Conservation (phyloP, 495 filamentous ascomycete genomes). For the Jackrogersella multiformis region DNA sequence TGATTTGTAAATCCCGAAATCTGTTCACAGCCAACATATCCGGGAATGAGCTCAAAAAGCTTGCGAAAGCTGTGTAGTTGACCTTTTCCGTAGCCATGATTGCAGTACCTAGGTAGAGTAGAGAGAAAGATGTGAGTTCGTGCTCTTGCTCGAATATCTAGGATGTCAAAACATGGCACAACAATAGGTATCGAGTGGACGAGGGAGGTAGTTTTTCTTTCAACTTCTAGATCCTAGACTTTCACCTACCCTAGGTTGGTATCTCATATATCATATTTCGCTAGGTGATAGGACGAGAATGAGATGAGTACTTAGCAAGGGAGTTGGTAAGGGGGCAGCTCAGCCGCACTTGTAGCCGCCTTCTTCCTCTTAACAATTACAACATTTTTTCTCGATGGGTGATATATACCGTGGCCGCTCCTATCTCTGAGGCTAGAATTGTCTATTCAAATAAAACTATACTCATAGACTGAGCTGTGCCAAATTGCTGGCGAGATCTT, state of each 20-base stretch:
- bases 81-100: not conserved
- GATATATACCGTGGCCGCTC: not conserved
- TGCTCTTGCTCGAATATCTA: too few species aligned
- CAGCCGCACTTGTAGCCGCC: not conserved
- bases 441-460: not conserved
- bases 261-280: too few species aligned
- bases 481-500: not conserved
- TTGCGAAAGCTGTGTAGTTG: not conserved
- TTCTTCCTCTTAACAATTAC: not conserved
- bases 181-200: too few species aligned
- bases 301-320: not conserved
- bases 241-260: too few species aligned
- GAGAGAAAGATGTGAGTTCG: not conserved
- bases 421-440: not conserved
- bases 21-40: not conserved
- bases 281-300: too few species aligned
- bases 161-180: too few species aligned
- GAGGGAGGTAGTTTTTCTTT: too few species aligned
- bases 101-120: not conserved
- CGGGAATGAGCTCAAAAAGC: not conserved
- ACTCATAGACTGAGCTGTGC: too few species aligned
- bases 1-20: not conserved
- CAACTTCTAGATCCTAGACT: too few species aligned
- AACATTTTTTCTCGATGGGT: not conserved
- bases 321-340: not conserved